Evolutionary conservation across 2,329 filamentous ascomycete species (phyloP).

Genomic region (Blastomyces emzantsi): DNA sequence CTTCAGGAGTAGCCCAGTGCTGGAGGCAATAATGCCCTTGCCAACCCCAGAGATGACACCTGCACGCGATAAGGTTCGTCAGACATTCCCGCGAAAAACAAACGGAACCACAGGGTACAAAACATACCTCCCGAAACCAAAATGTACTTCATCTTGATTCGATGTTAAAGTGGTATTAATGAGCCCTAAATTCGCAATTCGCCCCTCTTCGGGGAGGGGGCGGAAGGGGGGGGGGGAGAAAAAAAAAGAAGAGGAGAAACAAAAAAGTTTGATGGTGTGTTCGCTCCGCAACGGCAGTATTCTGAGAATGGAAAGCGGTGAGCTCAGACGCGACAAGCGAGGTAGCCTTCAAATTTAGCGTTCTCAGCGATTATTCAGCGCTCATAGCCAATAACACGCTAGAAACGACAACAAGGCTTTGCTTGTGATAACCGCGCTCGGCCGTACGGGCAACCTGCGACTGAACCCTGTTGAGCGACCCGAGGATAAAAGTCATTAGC

Average conservation of each 20-base stretch:
- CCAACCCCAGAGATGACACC: conserved; percentile 45
- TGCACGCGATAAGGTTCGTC: conserved; percentile 14
- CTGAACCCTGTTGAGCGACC: no score
- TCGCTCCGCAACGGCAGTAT: conserved; percentile 1
- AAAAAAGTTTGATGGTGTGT: background rate
- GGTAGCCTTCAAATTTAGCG: no score
- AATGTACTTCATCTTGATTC: conserved; percentile 65
- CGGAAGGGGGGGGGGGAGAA: background rate
- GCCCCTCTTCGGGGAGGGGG: conserved; percentile 5
- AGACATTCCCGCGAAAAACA: background rate
- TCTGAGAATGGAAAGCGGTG: conserved; percentile 7
- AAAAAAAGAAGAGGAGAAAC: background rate
- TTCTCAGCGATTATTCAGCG: no score
- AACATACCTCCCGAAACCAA: conserved; percentile 65
- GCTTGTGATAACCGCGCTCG: no score
- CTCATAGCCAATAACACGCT: no score
- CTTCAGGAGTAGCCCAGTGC: conserved; percentile 70
- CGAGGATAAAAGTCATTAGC: no score
- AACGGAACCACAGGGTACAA: conserved; percentile 1
- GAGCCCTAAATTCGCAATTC: conserved; percentile 3
- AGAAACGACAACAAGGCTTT: no score
- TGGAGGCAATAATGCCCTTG: conserved; percentile 62
- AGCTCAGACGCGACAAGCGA: no score
- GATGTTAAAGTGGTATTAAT: conserved; percentile 1
- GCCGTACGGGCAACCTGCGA: no score